Evolutionary conservation across 2,329 filamentous ascomycete species (phyloP).

Genomic region (Clarireedia homoeocarpa): DNA sequence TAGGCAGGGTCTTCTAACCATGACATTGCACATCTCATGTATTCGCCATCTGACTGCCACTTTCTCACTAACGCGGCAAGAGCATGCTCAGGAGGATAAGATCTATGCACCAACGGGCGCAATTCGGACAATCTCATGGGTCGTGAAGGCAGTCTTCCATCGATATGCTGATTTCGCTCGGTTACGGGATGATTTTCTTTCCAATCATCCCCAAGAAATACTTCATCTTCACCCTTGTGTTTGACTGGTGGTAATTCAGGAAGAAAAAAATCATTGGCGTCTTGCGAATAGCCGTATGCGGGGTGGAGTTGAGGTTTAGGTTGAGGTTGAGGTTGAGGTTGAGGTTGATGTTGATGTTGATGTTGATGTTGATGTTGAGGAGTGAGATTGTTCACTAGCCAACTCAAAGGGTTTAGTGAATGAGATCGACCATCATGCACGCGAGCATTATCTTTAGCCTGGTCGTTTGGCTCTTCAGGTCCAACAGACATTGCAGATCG

Average conservation of each 20-base stretch:
- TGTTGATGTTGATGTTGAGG: neutral
- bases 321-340: too few relatives aligned
- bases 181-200: neutral
- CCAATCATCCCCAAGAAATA: too few relatives aligned
- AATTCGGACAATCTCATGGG: conserved; percentile 5
- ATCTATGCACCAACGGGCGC: neutral
- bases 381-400: neutral
- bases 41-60: conserved; percentile 16
- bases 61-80: conserved; percentile 14
- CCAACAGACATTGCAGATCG: neutral
- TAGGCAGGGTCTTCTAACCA: conserved; percentile 11
- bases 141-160: neutral
- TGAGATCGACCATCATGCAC: neutral
- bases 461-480: neutral
- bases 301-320: neutral
- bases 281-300: neutral
- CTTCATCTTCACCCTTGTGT: too few relatives aligned
- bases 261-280: neutral
- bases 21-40: conserved; percentile 7
- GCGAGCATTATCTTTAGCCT: neutral
- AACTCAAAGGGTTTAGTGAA: neutral
- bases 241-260: neutral
- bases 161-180: neutral
- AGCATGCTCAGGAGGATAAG: conserved; percentile 1
- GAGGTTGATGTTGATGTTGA: too few relatives aligned